These are phyloP conservation scores for Lipomyces yamadae DNA, from an alignment of 805 yeast species.

Conservation along the genomic window DNA sequence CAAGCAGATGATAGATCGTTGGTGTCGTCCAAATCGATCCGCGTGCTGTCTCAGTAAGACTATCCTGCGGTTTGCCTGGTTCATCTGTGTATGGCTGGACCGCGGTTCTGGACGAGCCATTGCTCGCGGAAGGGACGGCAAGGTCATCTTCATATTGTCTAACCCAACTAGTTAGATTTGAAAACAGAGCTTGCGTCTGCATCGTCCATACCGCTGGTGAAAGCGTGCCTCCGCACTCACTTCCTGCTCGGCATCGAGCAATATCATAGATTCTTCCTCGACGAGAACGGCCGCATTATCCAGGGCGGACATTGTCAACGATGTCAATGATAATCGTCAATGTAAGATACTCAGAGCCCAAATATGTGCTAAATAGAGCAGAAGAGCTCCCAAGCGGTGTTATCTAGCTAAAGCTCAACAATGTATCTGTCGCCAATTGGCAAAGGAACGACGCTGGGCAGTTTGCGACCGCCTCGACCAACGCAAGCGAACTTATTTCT, in stretches of 20 bases:
- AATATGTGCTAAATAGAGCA: not conserved
- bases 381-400: not conserved
- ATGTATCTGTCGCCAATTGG: not conserved
- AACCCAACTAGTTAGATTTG: not conserved
- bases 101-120: slow-evolving; percentile 8
- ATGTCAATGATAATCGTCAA: not conserved
- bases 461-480: not conserved
- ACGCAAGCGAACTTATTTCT: not conserved
- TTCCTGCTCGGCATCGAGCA: slow-evolving; percentile 22
- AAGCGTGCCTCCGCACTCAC: slow-evolving; percentile 22
- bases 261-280: slow-evolving; percentile 23
- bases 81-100: slow-evolving; percentile 28
- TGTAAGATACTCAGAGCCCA: not conserved
- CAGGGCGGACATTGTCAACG: not conserved
- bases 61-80: slow-evolving; percentile 20
- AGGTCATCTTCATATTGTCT: slow-evolving; percentile 21
- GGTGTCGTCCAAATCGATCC: slow-evolving; percentile 11
- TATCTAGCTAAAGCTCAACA: not conserved
- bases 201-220: slow-evolving; percentile 16
- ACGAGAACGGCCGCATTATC: slow-evolving; percentile 23
- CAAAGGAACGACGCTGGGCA: not conserved
- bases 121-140: slow-evolving; percentile 16
- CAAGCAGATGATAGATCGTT: slow-evolving; percentile 16
- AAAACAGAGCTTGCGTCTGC: not conserved
- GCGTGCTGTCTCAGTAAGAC: slow-evolving; percentile 3